These are phyloP conservation scores for Colletotrichum melonis DNA, from an alignment of 2,329 filamentous ascomycete genomes.

Conservation along the genomic window DNA sequence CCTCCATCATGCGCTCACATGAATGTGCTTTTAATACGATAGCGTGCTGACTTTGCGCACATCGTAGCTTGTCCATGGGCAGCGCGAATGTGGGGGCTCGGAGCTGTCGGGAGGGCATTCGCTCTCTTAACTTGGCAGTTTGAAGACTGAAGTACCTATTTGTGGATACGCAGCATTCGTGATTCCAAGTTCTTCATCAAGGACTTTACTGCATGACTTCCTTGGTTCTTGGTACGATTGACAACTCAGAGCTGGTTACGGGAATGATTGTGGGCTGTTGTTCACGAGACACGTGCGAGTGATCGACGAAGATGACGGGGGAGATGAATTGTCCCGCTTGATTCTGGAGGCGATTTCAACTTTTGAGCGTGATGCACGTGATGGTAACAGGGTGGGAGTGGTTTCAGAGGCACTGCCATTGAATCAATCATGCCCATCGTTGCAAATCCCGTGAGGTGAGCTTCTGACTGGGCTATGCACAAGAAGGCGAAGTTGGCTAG, in stretches of 20 bases:
- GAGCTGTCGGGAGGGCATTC: constrained; percentile 5
- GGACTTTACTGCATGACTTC: not conserved
- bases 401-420: not conserved
- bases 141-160: not conserved
- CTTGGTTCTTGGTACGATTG: not conserved
- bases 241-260: not conserved
- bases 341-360: not conserved
- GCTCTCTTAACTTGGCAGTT: constrained; percentile 2
- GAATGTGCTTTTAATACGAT: constrained; percentile 1
- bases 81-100: constrained; percentile 7
- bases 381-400: not conserved
- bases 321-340: constrained; percentile 6
- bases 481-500: not conserved
- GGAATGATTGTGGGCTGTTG: not conserved
- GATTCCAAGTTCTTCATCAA: not conserved
- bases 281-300: not conserved
- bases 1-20: constrained; percentile 4
- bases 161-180: not conserved
- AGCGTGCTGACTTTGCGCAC: not conserved
- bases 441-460: not conserved
- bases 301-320: constrained; percentile 2
- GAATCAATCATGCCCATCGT: not conserved
- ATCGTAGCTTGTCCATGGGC: not conserved
- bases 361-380: constrained; percentile 6
- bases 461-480: not conserved